Evolutionary conservation across 495 filamentous ascomycete species (phyloP).

Genomic region (Entonaema liquescens): DNA sequence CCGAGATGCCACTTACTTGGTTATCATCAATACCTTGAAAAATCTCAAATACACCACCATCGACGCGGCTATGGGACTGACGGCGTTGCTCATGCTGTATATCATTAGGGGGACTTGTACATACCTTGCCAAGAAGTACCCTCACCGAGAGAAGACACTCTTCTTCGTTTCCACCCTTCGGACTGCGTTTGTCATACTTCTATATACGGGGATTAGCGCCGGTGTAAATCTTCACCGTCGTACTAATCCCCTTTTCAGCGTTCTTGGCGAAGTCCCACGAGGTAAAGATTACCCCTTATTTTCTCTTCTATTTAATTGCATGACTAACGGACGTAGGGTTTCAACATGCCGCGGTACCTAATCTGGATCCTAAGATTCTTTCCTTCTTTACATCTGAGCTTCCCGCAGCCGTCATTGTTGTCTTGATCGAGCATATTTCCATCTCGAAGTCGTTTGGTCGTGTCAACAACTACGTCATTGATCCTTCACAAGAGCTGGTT

Average conservation of each 20-base stretch:
- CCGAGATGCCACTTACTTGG: constrained; percentile 56
- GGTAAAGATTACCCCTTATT: constrained; percentile 42
- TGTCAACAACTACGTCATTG: constrained; percentile 64
- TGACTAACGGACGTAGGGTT: constrained; percentile 48
- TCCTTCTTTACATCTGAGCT: constrained; percentile 48
- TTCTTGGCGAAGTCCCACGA: constrained; percentile 54
- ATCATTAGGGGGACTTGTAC: constrained; percentile 57
- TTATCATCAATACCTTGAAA: constrained; percentile 64
- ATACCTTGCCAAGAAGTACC: constrained; percentile 53
- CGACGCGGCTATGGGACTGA: constrained; percentile 63
- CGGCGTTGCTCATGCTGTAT: constrained; percentile 59
- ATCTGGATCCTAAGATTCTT: constrained; percentile 47
- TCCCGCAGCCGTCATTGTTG: constrained; percentile 55
- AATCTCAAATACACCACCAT: constrained; percentile 54
- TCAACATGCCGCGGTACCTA: constrained; percentile 52
- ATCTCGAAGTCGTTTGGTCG: constrained; percentile 64
- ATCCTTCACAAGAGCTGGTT: constrained; percentile 63
- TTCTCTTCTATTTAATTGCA: background rate
- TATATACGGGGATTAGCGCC: constrained; percentile 55
- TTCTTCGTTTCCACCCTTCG: constrained; percentile 58
- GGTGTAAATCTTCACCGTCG: constrained; percentile 44
- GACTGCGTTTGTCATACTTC: constrained; percentile 54
- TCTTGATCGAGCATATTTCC: constrained; percentile 64
- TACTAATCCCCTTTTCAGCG: constrained; percentile 49
- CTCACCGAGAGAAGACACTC: constrained; percentile 48